Evolutionary conservation across 371 early-diverging fungal genomes (phyloP), one percentile per base, ranked within the genome.

Genomic region (Mortierella sp.): DNA sequence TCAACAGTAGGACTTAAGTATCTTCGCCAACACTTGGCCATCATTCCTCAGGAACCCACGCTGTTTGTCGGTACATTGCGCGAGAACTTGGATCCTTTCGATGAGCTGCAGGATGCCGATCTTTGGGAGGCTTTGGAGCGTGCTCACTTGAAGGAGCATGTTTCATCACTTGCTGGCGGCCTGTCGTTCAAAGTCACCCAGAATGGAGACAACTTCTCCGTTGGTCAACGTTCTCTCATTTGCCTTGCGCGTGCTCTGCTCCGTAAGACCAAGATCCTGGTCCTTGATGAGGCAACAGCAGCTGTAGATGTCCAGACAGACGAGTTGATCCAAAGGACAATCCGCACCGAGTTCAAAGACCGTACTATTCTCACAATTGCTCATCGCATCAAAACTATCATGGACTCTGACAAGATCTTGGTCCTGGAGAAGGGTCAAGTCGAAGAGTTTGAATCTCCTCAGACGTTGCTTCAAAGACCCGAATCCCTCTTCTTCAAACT

Each of bases 31-130:
- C 79, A 83, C 22, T 37, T 95, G 43, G 88, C 92, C 39, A 91
- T 94, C 61, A 91, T 94, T 66, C 94, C 94, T 8, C 93, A 93
- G 67, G 92, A 93, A 39, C 92, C 93, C 0, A 85, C 90, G 0
- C 74, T 92, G 22, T 91, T 93, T 68, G 84, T 80, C 0, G 92
- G 92, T 10, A 90, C 91, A 3, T 67, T 93, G 39, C 87, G 93
- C 24, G 84, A 77, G 62, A 93, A 93, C 66, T 67, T 93, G 26
- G 93, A 93, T 69, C 92, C 92, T 37, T 92, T 92, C 58, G 75
- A 81, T n/a, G 78, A 88, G 70, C 77, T 89, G 62, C 65, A 75
- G 28, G 92, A 93, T 68, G 86, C 79, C 1, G 87, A 88, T 12
- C 83, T 96, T 24, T 55, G 55, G 55, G 28, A 55, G 28, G 55